phyloP scores from a whole-genome alignment of 1,284 basidiomycete genomes.

The Ceratobasidium sp. region DNA sequence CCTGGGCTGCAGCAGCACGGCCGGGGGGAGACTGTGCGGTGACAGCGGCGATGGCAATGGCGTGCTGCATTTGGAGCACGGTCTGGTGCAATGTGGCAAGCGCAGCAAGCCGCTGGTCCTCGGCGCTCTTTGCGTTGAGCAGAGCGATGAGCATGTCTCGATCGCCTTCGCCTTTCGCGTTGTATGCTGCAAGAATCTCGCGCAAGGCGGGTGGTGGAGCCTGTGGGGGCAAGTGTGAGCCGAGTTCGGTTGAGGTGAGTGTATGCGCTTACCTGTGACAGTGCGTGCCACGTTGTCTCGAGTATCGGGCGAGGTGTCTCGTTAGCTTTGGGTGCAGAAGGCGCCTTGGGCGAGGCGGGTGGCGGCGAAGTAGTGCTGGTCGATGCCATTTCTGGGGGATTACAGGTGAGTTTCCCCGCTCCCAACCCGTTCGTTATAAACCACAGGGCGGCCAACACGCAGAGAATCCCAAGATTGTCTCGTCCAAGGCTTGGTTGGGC shows the following conservation, averaged over 20 bases:
- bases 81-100: slow-evolving; percentile 70
- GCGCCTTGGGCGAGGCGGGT: slow-evolving; percentile 14
- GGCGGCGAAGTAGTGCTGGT: slow-evolving; percentile 20
- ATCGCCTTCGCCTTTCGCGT: slow-evolving; percentile 83
- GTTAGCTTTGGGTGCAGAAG: background rate
- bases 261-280: slow-evolving; percentile 34
- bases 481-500: slow-evolving; percentile 20
- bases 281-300: slow-evolving; percentile 32
- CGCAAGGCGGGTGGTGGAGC: slow-evolving; percentile 77
- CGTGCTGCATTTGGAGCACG: slow-evolving; percentile 66
- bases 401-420: background rate
- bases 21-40: slow-evolving; percentile 1
- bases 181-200: slow-evolving; percentile 87
- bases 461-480: slow-evolving; percentile 9
- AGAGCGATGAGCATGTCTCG: slow-evolving; percentile 87
- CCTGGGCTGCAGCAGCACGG: background rate
- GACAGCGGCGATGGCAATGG: slow-evolving; percentile 23
- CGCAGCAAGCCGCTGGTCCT: slow-evolving; percentile 81
- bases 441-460: background rate
- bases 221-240: slow-evolving; percentile 50
- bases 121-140: slow-evolving; percentile 86
- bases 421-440: background rate
- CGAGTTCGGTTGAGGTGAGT: background rate
- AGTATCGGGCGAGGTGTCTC: slow-evolving; percentile 29
- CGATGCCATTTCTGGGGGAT: slow-evolving; percentile 17